Evolutionary conservation across 2,329 filamentous ascomycete species (phyloP).

Genomic region (Fusarium sp.): DNA sequence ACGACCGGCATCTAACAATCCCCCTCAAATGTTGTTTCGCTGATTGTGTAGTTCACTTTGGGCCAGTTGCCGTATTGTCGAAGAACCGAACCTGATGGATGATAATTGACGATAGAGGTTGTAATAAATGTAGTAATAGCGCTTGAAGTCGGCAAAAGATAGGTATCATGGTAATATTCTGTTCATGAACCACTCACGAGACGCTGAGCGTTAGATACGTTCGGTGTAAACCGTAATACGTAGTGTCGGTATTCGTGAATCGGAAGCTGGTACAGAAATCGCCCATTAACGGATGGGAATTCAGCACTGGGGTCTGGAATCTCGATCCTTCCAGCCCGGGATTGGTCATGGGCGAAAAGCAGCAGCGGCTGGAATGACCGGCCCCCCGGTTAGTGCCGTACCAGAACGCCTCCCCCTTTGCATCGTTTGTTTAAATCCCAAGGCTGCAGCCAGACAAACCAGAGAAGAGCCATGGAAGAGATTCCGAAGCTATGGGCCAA

Average conservation of each 20-base stretch:
- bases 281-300: slow-evolving; percentile 45
- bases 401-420: slow-evolving; percentile 15
- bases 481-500: neutral
- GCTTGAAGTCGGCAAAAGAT: neutral
- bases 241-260: slow-evolving; percentile 16
- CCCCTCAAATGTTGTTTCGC: slow-evolving; percentile 9
- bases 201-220: neutral
- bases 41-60: slow-evolving; percentile 18
- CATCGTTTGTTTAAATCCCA: slow-evolving; percentile 23
- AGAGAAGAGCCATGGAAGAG: neutral
- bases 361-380: slow-evolving; percentile 16
- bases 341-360: slow-evolving; percentile 22
- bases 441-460: too few relatives aligned
- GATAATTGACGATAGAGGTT: neutral
- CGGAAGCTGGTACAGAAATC: slow-evolving; percentile 29
- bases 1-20: slow-evolving; percentile 8
- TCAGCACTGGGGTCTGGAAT: slow-evolving; percentile 35
- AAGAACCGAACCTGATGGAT: slow-evolving; percentile 5
- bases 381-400: slow-evolving; percentile 29
- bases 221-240: neutral
- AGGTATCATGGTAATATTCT: slow-evolving; percentile 14
- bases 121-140: neutral
- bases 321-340: slow-evolving; percentile 39
- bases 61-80: slow-evolving; percentile 5
- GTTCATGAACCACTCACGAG: slow-evolving; percentile 3